Evolutionary conservation across 495 filamentous ascomycete species (phyloP), one percentile per base, ranked within the genome.

Genomic region (Mytilinidion resinicola): DNA sequence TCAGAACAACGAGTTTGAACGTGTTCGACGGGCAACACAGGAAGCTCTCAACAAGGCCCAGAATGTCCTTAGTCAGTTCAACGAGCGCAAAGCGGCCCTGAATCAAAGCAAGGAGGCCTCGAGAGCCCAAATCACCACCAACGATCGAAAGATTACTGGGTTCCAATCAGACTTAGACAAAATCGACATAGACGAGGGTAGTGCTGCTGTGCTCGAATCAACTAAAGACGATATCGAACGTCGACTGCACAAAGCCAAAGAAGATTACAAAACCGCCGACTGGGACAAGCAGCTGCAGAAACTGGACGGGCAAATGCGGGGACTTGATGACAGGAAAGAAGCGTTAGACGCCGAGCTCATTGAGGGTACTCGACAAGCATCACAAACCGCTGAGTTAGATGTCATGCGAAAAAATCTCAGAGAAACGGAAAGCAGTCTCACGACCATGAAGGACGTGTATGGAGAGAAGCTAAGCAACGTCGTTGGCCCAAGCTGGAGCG

Each of bases 181-280:
- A 8, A 83, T 97, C 51, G 80, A 86, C 12, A 77, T 90, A 42
- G 92, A 96, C 62, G 91, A 96, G 73, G 91, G 90, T 11, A 79
- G 82, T 25, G 86, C 88, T 66, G 85, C 86, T 34, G 76, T 85
- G 4, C 77, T 95, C 11, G 85, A 91, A 56, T 80, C 85, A 4
- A 85, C 85, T 41, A 76, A 86, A 38, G 80, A 84, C 52, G 89
- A 95, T 30, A 76, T 86, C 4, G 81, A 84, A 60, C 73, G 78
- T 4, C 78, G 73, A 44, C 78, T 96, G 7, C 73, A 76, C 50
- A 77, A 80, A 56, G 78, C 82, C 3, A 89, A 83, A 62, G 74
- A 79, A 5, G 79, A 86, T 9, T 78, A 81, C 33, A 78, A 81
- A 51, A 69, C 64, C 21, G 80, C 81, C 3, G 78, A 82, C 9